Evolutionary conservation across 352 stramenopile species (phyloP).

Genomic region (Pythium dissotocum): DNA sequence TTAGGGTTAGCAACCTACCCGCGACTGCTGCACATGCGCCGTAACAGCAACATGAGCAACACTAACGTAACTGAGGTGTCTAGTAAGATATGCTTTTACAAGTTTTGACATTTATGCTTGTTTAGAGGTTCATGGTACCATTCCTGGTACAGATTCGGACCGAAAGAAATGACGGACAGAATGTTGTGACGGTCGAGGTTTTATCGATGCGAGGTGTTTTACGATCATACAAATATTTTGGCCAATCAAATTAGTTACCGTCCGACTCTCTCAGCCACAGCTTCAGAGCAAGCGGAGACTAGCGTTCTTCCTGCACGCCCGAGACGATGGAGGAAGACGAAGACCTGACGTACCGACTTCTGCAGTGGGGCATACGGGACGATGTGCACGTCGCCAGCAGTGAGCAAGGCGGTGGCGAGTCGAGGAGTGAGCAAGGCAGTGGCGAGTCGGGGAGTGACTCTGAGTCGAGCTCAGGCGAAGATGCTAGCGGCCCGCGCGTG

Average conservation of each 20-base stretch:
- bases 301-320: no score
- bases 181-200: constrained; percentile 4
- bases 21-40: no score
- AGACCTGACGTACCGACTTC: neutral
- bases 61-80: no score
- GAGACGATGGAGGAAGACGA: neutral
- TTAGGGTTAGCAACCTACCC: no score
- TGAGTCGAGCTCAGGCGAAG: neutral
- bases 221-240: neutral
- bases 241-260: neutral
- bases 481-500: neutral
- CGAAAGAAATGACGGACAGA: constrained; percentile 11
- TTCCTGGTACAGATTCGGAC: constrained; percentile 11
- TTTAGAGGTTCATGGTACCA: no score
- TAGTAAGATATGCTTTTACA: no score
- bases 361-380: neutral
- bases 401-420: neutral
- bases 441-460: neutral
- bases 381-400: neutral
- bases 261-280: neutral
- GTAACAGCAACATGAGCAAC: no score
- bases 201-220: neutral
- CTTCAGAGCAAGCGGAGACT: neutral
- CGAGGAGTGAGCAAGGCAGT: neutral
- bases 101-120: no score